phyloP scores from a whole-genome alignment of 208 protist species.

The Leishmania mexicana region DNA sequence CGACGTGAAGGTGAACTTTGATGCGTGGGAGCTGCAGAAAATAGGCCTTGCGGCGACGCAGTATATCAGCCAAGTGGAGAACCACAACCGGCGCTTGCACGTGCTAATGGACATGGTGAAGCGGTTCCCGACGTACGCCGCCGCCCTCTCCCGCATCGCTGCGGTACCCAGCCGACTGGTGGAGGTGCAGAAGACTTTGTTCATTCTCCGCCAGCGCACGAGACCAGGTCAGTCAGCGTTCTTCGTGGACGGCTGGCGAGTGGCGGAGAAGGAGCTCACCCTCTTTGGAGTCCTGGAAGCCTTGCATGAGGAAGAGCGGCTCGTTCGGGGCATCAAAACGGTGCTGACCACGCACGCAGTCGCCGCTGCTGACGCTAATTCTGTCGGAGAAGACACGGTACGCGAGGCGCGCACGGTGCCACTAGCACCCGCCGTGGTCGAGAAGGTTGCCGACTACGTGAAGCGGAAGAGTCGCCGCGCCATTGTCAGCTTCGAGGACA shows the following conservation, averaged over 20 bases:
- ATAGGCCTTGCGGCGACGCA: slow-evolving; percentile 62
- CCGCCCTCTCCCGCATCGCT: slow-evolving; percentile 40
- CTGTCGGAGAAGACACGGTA: neutral
- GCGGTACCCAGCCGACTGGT: slow-evolving; percentile 14
- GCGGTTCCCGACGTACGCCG: slow-evolving; percentile 87
- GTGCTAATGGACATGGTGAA: slow-evolving; percentile 77
- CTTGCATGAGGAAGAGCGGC: slow-evolving; percentile 38
- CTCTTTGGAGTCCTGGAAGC: slow-evolving; percentile 58
- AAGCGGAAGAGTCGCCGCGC: slow-evolving; percentile 10
- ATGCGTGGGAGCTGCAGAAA: slow-evolving; percentile 69
- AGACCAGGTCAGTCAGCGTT: slow-evolving; percentile 27
- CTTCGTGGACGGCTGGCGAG: slow-evolving; percentile 54
- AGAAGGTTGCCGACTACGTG: slow-evolving; percentile 15
- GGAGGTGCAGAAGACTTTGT: slow-evolving; percentile 24
- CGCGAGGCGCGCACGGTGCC: neutral
- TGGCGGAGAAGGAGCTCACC: slow-evolving; percentile 34
- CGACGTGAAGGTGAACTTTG: slow-evolving; percentile 64
- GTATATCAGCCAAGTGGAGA: slow-evolving; percentile 45
- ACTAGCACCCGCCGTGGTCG: slow-evolving; percentile 1
- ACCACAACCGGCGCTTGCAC: slow-evolving; percentile 53
- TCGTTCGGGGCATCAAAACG: slow-evolving; percentile 13
- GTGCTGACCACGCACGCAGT: slow-evolving; percentile 7
- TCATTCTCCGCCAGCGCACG: slow-evolving; percentile 15
- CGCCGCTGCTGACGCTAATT: neutral
- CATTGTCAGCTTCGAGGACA: neutral